phyloP scores from a whole-genome alignment of 306 rosid genomes.

The Oemleria cerasiformis region DNA sequence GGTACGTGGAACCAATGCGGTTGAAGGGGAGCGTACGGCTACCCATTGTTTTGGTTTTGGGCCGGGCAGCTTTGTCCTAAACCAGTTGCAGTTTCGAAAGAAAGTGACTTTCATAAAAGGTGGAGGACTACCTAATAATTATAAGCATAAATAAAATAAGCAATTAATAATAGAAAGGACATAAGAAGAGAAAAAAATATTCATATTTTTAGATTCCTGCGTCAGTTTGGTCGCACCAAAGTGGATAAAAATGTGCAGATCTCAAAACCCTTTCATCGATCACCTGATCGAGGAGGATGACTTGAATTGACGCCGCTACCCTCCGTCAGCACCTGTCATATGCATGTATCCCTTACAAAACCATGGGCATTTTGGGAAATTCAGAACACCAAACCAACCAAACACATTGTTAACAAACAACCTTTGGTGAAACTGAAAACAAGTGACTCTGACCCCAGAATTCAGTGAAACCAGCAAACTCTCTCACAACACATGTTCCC shows the following conservation, averaged over 20 bases:
- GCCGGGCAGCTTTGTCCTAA: conserved; percentile 25
- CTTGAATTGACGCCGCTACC: conserved; percentile 15
- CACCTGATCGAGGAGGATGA: not conserved
- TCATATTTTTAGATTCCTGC: conserved; percentile 12
- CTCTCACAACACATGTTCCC: not conserved
- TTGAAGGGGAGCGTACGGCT: not conserved
- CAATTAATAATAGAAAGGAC: too few species aligned
- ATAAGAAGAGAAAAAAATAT: not conserved
- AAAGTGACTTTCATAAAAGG: conserved; percentile 1
- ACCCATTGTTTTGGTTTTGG: conserved; percentile 52
- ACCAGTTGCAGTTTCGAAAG: conserved; percentile 30
- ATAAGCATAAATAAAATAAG: not conserved
- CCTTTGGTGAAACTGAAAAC: conserved; percentile 38
- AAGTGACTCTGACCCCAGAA: conserved; percentile 37
- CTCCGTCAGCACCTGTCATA: not conserved
- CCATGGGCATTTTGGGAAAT: conserved; percentile 19
- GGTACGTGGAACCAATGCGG: conserved; percentile 5
- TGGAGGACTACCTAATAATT: not conserved
- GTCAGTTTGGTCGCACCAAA: not conserved
- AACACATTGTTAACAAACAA: conserved; percentile 22
- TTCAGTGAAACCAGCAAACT: conserved; percentile 55
- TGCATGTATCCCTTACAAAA: not conserved
- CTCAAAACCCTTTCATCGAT: not conserved
- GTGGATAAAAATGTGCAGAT: conserved; percentile 8
- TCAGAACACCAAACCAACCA: conserved; percentile 1